Conservation (phyloP, 306 rosid genomes). For the Malus fusca region DNA sequence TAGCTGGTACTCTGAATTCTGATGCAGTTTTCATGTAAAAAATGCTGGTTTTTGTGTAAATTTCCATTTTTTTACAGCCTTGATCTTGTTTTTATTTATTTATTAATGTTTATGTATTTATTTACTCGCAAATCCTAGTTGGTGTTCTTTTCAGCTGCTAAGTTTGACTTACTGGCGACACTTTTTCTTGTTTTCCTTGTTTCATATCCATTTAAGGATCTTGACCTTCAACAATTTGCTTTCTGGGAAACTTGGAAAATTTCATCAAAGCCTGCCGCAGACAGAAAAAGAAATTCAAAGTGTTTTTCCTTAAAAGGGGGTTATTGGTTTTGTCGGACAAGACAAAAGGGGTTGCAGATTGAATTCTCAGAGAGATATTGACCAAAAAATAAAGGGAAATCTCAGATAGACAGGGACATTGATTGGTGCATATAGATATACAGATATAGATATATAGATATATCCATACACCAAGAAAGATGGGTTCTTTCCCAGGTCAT, state of each 20-base stretch:
- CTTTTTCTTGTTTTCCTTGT: background rate
- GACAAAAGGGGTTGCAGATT: constrained; percentile 6
- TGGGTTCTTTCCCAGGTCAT: constrained; percentile 98
- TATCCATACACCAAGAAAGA: constrained; percentile 5
- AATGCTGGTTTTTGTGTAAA: background rate
- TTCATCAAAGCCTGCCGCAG: background rate
- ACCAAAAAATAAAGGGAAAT: background rate
- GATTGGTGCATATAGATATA: background rate
- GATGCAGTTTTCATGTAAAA: background rate
- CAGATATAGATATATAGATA: background rate
- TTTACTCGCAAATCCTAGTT: background rate
- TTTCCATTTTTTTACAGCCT: background rate
- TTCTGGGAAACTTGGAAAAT: background rate
- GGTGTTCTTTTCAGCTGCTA: background rate
- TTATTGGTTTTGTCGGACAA: constrained; percentile 8
- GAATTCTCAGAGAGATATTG: background rate
- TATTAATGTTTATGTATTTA: background rate
- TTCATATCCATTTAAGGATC: background rate
- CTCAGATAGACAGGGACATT: background rate
- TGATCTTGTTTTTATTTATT: background rate
- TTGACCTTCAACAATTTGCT: background rate
- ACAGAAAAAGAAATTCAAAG: background rate
- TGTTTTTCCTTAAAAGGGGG: constrained; percentile 10
- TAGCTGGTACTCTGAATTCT: background rate
- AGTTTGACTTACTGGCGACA: background rate